Evolutionary conservation across 108 stramenopile species (phyloP).

Genomic region (Cyclotella kingstonii): DNA sequence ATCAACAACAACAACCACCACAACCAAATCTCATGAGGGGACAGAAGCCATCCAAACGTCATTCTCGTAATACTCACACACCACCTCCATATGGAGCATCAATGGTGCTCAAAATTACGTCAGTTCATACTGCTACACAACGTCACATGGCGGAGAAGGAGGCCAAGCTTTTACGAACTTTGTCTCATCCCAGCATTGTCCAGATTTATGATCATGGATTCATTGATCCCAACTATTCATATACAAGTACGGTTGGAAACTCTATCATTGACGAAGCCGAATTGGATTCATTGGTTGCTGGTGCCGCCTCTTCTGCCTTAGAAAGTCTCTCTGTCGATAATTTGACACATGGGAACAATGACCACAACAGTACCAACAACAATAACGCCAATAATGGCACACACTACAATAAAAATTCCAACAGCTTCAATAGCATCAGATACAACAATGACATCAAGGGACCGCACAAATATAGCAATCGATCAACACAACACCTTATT

Average conservation of each 20-base stretch:
- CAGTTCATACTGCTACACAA: conserved; percentile 66
- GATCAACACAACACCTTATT: conserved; percentile 73
- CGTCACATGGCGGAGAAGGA: conserved; percentile 88
- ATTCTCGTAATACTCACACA: background rate
- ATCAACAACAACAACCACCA: conserved; percentile 14
- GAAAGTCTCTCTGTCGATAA: background rate
- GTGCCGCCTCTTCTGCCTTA: too few species aligned
- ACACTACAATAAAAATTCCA: conserved; percentile 2
- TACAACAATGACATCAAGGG: too few species aligned
- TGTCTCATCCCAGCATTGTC: conserved; percentile 70
- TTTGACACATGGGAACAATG: background rate
- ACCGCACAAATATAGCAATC: too few species aligned
- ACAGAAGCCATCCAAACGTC: too few species aligned
- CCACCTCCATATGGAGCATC: conserved; percentile 17
- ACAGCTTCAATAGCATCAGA: too few species aligned
- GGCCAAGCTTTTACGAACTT: conserved; percentile 64
- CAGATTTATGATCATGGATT: conserved; percentile 69
- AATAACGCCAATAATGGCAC: conserved; percentile 1
- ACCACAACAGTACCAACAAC: background rate
- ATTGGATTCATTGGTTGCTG: too few species aligned
- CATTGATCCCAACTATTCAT: conserved; percentile 9
- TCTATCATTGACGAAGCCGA: conserved; percentile 1
- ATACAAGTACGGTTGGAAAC: background rate
- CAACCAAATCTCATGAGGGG: too few species aligned
- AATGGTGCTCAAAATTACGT: conserved; percentile 82